These are phyloP conservation scores for Pichia sp. DNA, from an alignment of 1,139 yeast genomes.

Conservation along the genomic window DNA sequence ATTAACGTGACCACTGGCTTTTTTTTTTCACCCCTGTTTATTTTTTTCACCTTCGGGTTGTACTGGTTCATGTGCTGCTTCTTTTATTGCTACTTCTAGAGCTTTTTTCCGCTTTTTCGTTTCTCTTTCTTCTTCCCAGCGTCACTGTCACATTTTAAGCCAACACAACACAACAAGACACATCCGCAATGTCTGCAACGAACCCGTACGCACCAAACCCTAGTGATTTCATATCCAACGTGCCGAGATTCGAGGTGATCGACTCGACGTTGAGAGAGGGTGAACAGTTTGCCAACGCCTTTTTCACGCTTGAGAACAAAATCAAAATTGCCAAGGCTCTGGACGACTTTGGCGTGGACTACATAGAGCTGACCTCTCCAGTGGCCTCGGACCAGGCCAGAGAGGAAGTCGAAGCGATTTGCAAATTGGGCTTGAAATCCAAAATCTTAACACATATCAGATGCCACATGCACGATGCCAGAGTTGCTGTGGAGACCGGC, in stretches of 20 bases:
- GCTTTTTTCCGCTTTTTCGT: not conserved
- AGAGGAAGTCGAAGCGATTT: constrained; percentile 53
- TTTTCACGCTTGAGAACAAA: constrained; percentile 50
- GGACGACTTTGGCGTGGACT: constrained; percentile 57
- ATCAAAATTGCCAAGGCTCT: constrained; percentile 54
- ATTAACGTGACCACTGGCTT: not conserved
- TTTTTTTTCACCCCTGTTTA: not conserved
- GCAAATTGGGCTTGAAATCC: constrained; percentile 51
- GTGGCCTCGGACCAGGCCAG: constrained; percentile 56
- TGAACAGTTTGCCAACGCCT: constrained; percentile 58
- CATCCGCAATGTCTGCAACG: constrained; percentile 13
- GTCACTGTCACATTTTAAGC: not conserved
- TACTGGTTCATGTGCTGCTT: not conserved
- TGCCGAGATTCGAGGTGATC: constrained; percentile 47
- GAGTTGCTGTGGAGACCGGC: constrained; percentile 55
- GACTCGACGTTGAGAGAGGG: constrained; percentile 58
- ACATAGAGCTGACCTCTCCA: constrained; percentile 55
- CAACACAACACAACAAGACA: not conserved
- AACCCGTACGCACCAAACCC: constrained; percentile 61
- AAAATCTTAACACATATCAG: constrained; percentile 55
- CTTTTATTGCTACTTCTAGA: not conserved
- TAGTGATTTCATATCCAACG: constrained; percentile 53
- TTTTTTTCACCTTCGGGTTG: not conserved
- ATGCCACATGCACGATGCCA: constrained; percentile 59
- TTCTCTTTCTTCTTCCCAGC: not conserved